Evolutionary conservation across 306 rosid species (phyloP).

Genomic region (Vigna unguiculata): DNA sequence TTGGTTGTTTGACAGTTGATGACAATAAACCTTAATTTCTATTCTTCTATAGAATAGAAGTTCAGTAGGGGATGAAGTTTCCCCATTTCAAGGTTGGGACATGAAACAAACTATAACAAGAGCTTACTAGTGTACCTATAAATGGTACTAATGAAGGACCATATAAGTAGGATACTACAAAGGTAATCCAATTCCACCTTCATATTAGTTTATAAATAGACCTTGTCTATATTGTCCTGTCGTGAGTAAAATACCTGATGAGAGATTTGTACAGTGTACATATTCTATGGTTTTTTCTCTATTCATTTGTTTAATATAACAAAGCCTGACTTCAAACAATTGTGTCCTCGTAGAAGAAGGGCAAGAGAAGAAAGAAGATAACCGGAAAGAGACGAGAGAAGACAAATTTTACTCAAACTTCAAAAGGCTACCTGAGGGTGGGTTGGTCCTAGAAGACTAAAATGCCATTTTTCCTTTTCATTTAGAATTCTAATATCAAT

Average conservation of each 20-base stretch:
- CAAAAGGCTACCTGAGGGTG: slow-evolving; percentile 57
- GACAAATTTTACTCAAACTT: slow-evolving; percentile 47
- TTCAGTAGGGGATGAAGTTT: not conserved
- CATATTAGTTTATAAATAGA: slow-evolving; percentile 11
- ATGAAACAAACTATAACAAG: slow-evolving; percentile 1
- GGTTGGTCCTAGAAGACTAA: slow-evolving; percentile 59
- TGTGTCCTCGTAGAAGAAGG: slow-evolving; percentile 55
- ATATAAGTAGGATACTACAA: not conserved
- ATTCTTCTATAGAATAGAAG: slow-evolving; percentile 23
- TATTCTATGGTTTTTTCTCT: slow-evolving; percentile 35
- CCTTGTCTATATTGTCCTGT: slow-evolving; percentile 24
- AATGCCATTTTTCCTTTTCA: slow-evolving; percentile 43
- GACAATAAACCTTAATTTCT: slow-evolving; percentile 12
- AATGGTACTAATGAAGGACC: slow-evolving; percentile 12
- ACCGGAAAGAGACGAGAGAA: slow-evolving; percentile 52
- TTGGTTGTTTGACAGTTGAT: slow-evolving; percentile 31
- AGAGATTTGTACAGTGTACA: slow-evolving; percentile 35
- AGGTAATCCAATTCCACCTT: not conserved
- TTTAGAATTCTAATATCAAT: slow-evolving; percentile 45
- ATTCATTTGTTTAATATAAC: slow-evolving; percentile 38
- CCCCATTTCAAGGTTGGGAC: slow-evolving; percentile 26
- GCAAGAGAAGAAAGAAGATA: slow-evolving; percentile 55
- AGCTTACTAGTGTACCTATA: not conserved
- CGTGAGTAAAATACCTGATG: slow-evolving; percentile 14
- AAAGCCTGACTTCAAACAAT: slow-evolving; percentile 51